phyloP scores from a whole-genome alignment of 768 basidiomycete species.

The Boletus eberwhitei region DNA sequence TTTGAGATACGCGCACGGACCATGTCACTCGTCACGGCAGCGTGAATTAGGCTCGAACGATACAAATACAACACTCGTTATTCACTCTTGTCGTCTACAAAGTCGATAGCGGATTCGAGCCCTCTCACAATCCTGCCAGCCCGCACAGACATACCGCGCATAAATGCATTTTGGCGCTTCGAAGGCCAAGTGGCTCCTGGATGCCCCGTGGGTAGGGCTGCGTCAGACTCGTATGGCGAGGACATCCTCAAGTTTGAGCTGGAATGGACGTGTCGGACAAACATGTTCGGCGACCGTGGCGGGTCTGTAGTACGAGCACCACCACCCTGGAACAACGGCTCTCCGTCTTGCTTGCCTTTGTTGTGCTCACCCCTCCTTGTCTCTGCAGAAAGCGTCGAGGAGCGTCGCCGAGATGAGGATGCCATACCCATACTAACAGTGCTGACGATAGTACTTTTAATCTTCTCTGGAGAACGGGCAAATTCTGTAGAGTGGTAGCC shows the following conservation, averaged over 20 bases:
- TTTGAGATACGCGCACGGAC: conserved; percentile 4
- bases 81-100: conserved; percentile 33
- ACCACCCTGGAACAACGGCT: neutral
- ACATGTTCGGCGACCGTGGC: neutral
- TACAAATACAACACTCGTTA: neutral
- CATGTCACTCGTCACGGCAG: neutral
- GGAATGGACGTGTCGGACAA: conserved; percentile 24
- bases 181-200: conserved; percentile 12
- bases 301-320: neutral
- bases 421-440: conserved; percentile 24
- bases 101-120: conserved; percentile 40
- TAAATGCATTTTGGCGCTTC: conserved; percentile 30
- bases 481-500: conserved; percentile 3
- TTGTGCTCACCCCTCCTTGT: conserved; percentile 3
- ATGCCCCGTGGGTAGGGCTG: neutral
- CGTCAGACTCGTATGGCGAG: conserved; percentile 13
- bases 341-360: conserved; percentile 5
- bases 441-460: conserved; percentile 18
- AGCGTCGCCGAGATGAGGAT: conserved; percentile 20
- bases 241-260: conserved; percentile 24
- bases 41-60: neutral
- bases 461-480: neutral
- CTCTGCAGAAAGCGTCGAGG: conserved; percentile 23
- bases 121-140: conserved; percentile 36
- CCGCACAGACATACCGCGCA: conserved; percentile 33